A percentile compares a stretch with the other conserved stretches of the same genome.
Evolutionary conservation across 2,329 filamentous ascomycete species (phyloP).

Genomic region (Phyllosticta ampelicida): DNA sequence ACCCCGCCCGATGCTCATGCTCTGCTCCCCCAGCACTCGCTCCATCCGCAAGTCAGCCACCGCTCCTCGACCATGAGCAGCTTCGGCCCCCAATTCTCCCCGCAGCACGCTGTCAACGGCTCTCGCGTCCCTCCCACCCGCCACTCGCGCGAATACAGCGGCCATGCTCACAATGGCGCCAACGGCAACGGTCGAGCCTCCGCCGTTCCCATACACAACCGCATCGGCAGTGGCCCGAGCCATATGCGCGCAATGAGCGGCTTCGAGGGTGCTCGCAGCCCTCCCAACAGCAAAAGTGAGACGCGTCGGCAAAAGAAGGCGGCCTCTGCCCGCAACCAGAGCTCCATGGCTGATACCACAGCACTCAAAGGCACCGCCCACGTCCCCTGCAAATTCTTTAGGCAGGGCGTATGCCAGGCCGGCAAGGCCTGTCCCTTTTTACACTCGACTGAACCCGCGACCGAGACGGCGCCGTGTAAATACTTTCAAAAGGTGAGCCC

Average conservation of each 20-base stretch:
- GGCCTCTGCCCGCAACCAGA: not conserved
- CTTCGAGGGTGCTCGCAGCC: constrained; percentile 34
- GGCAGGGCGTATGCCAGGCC: constrained; percentile 90
- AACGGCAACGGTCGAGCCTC: constrained; percentile 23
- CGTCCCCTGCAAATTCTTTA: constrained; percentile 99
- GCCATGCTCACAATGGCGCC: constrained; percentile 18
- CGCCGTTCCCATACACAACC: constrained; percentile 24
- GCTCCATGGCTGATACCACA: constrained; percentile 12
- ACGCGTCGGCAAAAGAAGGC: not conserved
- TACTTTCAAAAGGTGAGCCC: constrained; percentile 85
- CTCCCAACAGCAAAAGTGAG: constrained; percentile 40
- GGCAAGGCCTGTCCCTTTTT: constrained; percentile 93
- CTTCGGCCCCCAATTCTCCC: constrained; percentile 14
- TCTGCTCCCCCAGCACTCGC: constrained; percentile 2
- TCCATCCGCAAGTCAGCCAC: not conserved
- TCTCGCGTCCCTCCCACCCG: constrained; percentile 16
- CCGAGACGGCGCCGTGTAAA: constrained; percentile 85
- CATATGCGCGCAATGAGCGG: constrained; percentile 22
- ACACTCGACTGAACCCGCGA: constrained; percentile 75
- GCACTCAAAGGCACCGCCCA: constrained; percentile 69
- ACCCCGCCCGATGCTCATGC: constrained; percentile 8
- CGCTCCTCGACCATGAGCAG: not conserved
- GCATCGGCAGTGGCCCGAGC: constrained; percentile 19
- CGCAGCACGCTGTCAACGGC: constrained; percentile 10
- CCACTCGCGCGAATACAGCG: constrained; percentile 23